These are phyloP conservation scores for Bothriochloa decipiens DNA, from an alignment of 176 grass and related monocot species.

Conservation along the genomic window DNA sequence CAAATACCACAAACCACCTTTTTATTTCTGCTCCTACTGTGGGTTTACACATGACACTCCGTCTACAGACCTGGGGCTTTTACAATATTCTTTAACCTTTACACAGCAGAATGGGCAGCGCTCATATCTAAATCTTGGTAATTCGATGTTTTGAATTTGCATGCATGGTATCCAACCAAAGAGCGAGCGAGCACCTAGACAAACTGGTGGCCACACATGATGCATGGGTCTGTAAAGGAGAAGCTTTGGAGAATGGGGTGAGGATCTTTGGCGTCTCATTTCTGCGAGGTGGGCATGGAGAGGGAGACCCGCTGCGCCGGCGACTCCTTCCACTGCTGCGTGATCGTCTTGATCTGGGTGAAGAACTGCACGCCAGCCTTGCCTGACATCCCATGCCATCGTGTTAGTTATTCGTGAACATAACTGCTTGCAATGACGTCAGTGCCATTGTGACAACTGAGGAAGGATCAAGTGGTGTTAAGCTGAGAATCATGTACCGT, in stretches of 20 bases:
- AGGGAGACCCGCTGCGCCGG: constrained; percentile 65
- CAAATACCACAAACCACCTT: background rate
- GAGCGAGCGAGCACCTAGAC: background rate
- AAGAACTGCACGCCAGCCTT: constrained; percentile 95
- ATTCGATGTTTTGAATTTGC: background rate
- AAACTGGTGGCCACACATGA: background rate
- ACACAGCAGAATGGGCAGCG: background rate
- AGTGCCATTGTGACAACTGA: background rate
- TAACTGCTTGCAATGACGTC: background rate
- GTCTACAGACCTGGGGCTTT: background rate
- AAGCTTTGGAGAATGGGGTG: background rate
- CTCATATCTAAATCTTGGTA: background rate
- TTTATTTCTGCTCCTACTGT: constrained; percentile 27
- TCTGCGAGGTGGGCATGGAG: constrained; percentile 83
- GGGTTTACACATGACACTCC: background rate
- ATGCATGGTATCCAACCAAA: background rate
- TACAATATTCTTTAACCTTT: background rate
- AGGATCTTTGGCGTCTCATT: background rate
- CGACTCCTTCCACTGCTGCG: constrained; percentile 93
- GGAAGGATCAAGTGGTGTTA: background rate
- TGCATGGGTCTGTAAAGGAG: background rate
- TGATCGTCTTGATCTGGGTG: constrained; percentile 96
- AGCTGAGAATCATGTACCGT: constrained; percentile 49
- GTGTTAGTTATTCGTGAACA: constrained; percentile 3
- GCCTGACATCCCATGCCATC: constrained; percentile 55